Base-by-base conservation (phyloP, 2,329 filamentous ascomycete species). In the Immersiporthe knoxdaviesiana region DNA sequence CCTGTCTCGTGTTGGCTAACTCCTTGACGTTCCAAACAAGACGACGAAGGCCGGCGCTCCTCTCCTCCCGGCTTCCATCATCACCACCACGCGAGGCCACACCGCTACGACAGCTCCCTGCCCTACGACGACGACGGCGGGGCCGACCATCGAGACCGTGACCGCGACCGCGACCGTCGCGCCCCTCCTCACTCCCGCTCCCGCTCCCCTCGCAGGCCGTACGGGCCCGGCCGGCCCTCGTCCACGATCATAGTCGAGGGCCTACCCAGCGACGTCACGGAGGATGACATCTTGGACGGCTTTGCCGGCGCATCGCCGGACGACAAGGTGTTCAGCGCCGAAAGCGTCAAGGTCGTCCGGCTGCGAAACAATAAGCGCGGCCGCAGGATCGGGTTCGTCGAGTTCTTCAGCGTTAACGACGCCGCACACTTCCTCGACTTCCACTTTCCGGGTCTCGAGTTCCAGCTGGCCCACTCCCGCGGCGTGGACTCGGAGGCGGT, bases 231-330 rank as follows among this genome's bases (percentile, higher is more conserved):
- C 10, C 71, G 70, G 37, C 70, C 70, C 30, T 68, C 80, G 76
- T 44, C 76, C 72, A 44, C 77, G 76, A 63, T 88, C 65, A 86
- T 88, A 66, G 78, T 88, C 58, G 86, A 88, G 74, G 85, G 85
- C 66, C 73, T 88, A 67, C 84, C 85, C 41, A 75, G 79, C 68
- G 81, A 82, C 67, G 79, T 86, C 70, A 82, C 83, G 69, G 79
- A 84, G 76, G 80, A 81, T 76, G 84, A 87, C 79, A 63, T 73
- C 14, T 56, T 73, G 16, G 69, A 73, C 60, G 72, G 72, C 39
- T 71, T 73, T 52, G 67, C 71, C 35, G 69, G 66, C n/a, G 69
- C 72, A 2, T 69, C 70, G 24, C 66, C 68, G 24, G 71, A 69
- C 35, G 54, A 65, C 1, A 63, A 65, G 54, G 70, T 68, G 12